A percentile compares a stretch with the other conserved stretches of the same genome.
Evolutionary conservation across 192 early-diverging fungal species (phyloP).

Genomic region (Coemansia biformis): DNA sequence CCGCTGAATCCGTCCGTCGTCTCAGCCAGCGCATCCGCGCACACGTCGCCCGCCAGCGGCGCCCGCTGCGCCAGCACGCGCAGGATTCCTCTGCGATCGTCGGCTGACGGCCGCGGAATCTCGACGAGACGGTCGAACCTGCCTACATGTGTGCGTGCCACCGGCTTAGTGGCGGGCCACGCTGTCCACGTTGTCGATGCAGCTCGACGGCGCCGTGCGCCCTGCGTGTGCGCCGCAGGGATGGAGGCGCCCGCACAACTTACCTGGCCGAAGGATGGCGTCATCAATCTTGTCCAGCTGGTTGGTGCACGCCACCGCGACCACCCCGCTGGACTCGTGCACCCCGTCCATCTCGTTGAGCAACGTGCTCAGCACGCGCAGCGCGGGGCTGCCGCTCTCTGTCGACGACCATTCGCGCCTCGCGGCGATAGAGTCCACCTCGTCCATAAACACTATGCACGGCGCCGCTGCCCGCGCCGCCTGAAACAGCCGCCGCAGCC

Average conservation of each 20-base stretch:
- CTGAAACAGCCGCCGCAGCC: slow-evolving; percentile 74
- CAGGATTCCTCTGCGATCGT: slow-evolving; percentile 69
- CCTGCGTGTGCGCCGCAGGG: too few relatives aligned
- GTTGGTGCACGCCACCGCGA: slow-evolving; percentile 92
- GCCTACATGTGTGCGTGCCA: too few relatives aligned
- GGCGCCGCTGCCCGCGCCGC: slow-evolving; percentile 81
- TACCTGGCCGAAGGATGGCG: slow-evolving; percentile 69
- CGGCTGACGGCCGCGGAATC: slow-evolving; percentile 51
- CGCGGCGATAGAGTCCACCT: slow-evolving; percentile 87
- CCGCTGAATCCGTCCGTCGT: slow-evolving; percentile 35
- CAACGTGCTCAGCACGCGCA: slow-evolving; percentile 85
- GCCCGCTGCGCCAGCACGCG: slow-evolving; percentile 56
- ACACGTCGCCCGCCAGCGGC: slow-evolving; percentile 52
- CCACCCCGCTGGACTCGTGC: slow-evolving; percentile 71
- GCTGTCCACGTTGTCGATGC: too few relatives aligned
- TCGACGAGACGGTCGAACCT: slow-evolving; percentile 85
- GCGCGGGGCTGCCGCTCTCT: slow-evolving; percentile 72
- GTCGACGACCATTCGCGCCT: slow-evolving; percentile 58
- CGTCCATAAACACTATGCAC: slow-evolving; percentile 90
- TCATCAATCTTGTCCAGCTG: slow-evolving; percentile 83
- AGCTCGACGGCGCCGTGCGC: too few relatives aligned
- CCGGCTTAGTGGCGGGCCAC: too few relatives aligned
- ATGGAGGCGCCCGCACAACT: neutral
- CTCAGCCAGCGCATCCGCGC: slow-evolving; percentile 25
- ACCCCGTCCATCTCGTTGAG: slow-evolving; percentile 99